Evolutionary conservation across 2,329 filamentous ascomycete genomes (phyloP), one percentile per base, ranked within the genome.

Genomic region (Lachnellula suecica): DNA sequence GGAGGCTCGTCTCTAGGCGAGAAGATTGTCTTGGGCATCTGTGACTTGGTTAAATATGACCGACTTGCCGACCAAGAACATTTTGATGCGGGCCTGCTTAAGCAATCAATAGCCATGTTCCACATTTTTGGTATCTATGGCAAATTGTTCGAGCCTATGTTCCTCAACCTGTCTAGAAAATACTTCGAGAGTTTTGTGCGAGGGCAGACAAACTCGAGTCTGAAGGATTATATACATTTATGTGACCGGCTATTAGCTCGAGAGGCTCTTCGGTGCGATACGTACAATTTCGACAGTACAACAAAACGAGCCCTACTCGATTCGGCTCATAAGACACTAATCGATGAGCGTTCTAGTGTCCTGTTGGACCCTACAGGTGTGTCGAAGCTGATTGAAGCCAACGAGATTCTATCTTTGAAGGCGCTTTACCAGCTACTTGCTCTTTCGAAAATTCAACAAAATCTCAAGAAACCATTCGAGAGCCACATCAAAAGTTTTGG

Each of bases 61-160:
- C 84, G 94, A 46, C 75, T 72, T 35, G 77, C 75, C 66, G 47
- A 71, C 70, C 70, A 79, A 51, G 62, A 71, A 65, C 62, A 81
- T 1, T 84, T 88, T 59, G 82, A 91, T 59, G 70, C 80, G 0
- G 70, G 72, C 3, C 72, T 92, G n/a, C 81, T 97, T 47, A 84
- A 81, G 58, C 84, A 89, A 51, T 81, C 88, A 0, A 83, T 97
- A 46, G 81, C 84, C 53, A 91, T 97, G 82, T 80, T 97, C 56
- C 86, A 95, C 61, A 82, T 91, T n/a, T 80, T 97, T 42, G 84
- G 85, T 49, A 83, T 93, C 3, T 99, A 97, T 68, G 82, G 79
- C 0, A 86, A 79, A 54, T 76, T 82, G 13, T 96, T 99, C 61
- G 94, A 97, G 70, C 85, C 87, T 4, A 74, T 77, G 4, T 87